A percentile compares a stretch with the other conserved stretches of the same genome.
phyloP scores from a whole-genome alignment of 2,329 filamentous ascomycete genomes.

The Trichoderma breve region DNA sequence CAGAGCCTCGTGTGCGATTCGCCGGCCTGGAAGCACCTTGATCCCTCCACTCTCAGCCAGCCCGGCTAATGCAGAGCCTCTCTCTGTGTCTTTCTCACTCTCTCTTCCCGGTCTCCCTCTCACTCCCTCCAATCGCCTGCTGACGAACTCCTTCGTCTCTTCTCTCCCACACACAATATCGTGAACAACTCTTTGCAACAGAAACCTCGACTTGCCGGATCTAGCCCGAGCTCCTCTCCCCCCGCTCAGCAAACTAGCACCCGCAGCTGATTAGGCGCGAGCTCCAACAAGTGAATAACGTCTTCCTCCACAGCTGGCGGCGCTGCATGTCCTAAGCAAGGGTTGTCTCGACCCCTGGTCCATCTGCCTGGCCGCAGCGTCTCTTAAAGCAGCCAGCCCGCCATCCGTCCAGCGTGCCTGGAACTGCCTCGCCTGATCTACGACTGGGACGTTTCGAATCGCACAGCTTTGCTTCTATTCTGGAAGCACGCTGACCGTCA shows the following conservation, averaged over 20 bases:
- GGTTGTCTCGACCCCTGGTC: conserved; percentile 13
- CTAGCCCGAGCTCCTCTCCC: conserved; percentile 2
- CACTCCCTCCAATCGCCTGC: background rate
- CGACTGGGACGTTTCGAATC: conserved; percentile 22
- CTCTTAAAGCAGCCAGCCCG: conserved; percentile 33
- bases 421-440: conserved; percentile 17
- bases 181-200: background rate
- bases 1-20: background rate
- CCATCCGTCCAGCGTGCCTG: conserved; percentile 15
- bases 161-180: background rate
- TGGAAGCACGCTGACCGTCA: conserved; percentile 27
- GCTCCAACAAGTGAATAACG: conserved; percentile 1
- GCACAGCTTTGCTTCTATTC: conserved; percentile 25
- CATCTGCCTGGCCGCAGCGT: conserved; percentile 20
- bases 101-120: background rate
- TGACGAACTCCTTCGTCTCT: background rate
- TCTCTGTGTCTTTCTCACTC: background rate
- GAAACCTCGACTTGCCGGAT: background rate
- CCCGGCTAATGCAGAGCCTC: background rate
- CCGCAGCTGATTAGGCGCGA: conserved; percentile 9
- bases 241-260: background rate
- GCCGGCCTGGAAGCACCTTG: background rate
- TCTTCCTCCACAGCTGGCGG: background rate
- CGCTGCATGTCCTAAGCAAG: conserved; percentile 13
- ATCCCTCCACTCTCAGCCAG: background rate